Percentiles rank a stretch among this genome's conserved stretches.
Evolutionary conservation across 1,139 yeast genomes (phyloP).

Genomic region (Diutina scorzettiae): DNA sequence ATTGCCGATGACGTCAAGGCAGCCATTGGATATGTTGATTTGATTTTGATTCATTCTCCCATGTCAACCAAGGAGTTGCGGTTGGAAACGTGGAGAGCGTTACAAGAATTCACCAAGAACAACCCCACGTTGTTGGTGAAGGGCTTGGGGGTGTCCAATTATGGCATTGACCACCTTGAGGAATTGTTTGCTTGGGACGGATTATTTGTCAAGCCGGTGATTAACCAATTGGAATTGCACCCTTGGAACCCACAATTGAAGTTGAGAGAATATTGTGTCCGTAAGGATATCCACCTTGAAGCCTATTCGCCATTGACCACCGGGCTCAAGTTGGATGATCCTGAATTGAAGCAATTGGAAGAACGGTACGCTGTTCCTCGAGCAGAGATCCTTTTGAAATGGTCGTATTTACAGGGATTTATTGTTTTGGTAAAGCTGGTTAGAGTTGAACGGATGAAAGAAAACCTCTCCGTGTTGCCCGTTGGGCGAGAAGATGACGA

Average conservation of each 20-base stretch:
- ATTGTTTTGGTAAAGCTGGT: conserved; percentile 65
- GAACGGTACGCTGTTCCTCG: conserved; percentile 15
- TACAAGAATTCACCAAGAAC: conserved; percentile 35
- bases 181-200: conserved; percentile 14
- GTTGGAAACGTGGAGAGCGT: conserved; percentile 45
- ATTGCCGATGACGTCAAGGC: conserved; percentile 20
- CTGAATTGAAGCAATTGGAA: conserved; percentile 25
- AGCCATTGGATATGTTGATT: conserved; percentile 35
- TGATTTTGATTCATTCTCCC: conserved; percentile 51
- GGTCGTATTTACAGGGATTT: conserved; percentile 47
- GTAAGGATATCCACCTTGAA: conserved; percentile 22
- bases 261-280: conserved; percentile 41
- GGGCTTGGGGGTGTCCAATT: conserved; percentile 3
- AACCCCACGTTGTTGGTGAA: conserved; percentile 32
- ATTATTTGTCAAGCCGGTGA: conserved; percentile 42
- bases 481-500: conserved; percentile 13
- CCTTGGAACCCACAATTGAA: conserved; percentile 70
- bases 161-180: conserved; percentile 1
- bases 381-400: conserved; percentile 22
- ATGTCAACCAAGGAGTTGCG: conserved; percentile 38
- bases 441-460: conserved; percentile 32
- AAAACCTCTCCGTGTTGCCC: conserved; percentile 29
- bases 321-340: conserved; percentile 42
- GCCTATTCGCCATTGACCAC: conserved; percentile 66
- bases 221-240: conserved; percentile 59